Percentiles rank a stretch among this genome's conserved stretches.
Evolutionary conservation across 768 basidiomycete species (phyloP).

Genomic region (Leccinum broughii): DNA sequence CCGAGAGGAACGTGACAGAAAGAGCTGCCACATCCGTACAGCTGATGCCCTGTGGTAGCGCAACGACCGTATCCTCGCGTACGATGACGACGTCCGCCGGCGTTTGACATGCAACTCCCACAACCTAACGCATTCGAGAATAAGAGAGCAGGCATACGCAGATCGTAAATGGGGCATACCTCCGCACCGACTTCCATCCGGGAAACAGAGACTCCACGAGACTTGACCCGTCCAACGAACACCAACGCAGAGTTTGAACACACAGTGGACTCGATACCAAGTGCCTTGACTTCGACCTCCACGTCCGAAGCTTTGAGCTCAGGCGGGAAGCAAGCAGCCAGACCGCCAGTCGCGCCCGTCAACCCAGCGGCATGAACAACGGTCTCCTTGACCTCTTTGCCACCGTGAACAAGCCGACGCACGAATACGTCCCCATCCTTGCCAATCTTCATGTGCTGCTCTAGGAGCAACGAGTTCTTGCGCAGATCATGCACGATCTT

Average conservation of each 20-base stretch:
- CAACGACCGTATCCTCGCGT: conserved; percentile 10
- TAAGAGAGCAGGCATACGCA: neutral
- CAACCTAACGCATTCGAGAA: conserved; percentile 8
- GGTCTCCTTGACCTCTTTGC: conserved; percentile 20
- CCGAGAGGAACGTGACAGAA: conserved; percentile 23
- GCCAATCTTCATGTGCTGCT: conserved; percentile 32
- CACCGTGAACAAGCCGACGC: conserved; percentile 30
- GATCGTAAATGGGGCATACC: neutral
- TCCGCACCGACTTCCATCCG: conserved; percentile 9
- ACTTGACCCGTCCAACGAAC: conserved; percentile 23
- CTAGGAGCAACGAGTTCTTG: conserved; percentile 27
- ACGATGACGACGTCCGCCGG: conserved; percentile 20
- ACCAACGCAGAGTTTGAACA: conserved; percentile 14
- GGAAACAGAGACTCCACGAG: conserved; percentile 11
- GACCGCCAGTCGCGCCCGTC: conserved; percentile 9
- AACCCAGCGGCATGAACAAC: conserved; percentile 16
- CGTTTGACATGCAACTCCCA: conserved; percentile 20
- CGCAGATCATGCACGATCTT: conserved; percentile 27
- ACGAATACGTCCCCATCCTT: conserved; percentile 29
- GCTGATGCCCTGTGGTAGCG: conserved; percentile 16
- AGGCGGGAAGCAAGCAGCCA: conserved; percentile 25
- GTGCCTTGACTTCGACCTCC: conserved; percentile 19
- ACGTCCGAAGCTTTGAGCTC: conserved; percentile 17
- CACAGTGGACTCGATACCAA: conserved; percentile 11
- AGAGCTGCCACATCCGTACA: conserved; percentile 23